Evolutionary conservation across 176 grass and related monocot genomes (phyloP), one percentile per base, ranked within the genome.

Genomic region (Paspalum notatum): DNA sequence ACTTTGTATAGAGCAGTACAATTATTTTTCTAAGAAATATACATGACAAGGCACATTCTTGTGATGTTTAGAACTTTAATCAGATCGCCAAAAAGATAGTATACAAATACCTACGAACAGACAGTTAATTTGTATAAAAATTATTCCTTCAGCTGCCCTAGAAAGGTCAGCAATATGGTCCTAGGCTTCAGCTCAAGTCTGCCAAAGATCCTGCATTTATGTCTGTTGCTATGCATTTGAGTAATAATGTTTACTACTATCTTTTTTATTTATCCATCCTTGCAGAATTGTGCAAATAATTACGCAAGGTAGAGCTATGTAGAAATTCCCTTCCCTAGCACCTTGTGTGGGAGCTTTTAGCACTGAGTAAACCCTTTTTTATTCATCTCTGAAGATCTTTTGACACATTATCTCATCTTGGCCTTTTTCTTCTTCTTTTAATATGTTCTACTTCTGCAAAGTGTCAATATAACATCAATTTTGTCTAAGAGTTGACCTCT

Each of bases 111-210:
- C 5, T 48, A n/a, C 0, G 4, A 43, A 42, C 43, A 16, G 37
- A 76, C n/a, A 50, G 11, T 71, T 72, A 58, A 66, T 17, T 61
- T 17, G 6, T 42, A 27, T 71, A 17, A 55, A 65, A 20, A 6
- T 51, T 67, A 18, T 64, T 52, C 24, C 8, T 57, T 76, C 53
- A 61, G 72, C 16, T 73, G 68, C 42, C 74, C 12, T 13, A 58
- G 12, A 49, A 21, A 65, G 13, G 40, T 1, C n/a, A 73, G 80
- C 26, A 39, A 37, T 76, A 61, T 25, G 32, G 38, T 20, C n/a
- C 45, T 53, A 84, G 63, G 46, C 60, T 57, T 49, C 3, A 24
- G 71, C 26, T 41, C 21, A 83, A 83, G 42, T 87, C 13, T 79
- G 21, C 56, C 39, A 76, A 76, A 81, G 3, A 68, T 85, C 27